Conservation (phyloP, 2,329 filamentous ascomycete species). For the Clathrospora elynae region DNA sequence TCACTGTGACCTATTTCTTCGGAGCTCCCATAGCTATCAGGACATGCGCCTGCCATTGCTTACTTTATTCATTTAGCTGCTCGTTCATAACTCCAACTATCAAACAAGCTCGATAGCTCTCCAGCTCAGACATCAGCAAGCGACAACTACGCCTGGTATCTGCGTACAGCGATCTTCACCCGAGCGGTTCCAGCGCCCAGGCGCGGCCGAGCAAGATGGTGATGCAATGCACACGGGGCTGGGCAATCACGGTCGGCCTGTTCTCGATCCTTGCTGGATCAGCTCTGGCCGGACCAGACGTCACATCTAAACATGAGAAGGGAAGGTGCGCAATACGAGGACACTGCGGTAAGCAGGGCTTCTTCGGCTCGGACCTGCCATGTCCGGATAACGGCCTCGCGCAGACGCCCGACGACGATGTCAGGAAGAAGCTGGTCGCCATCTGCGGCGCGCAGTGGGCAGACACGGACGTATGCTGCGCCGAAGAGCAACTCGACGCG, state of each 20-base stretch:
- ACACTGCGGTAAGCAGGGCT: slow-evolving; percentile 86
- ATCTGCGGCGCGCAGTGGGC: slow-evolving; percentile 90
- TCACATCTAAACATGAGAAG: slow-evolving; percentile 70
- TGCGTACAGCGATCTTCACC: neutral
- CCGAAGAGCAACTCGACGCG: slow-evolving; percentile 76
- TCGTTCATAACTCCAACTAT: too few species aligned
- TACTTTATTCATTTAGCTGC: neutral
- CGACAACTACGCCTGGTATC: neutral
- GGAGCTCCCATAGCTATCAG: too few species aligned
- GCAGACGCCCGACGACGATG: slow-evolving; percentile 70
- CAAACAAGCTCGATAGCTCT: too few species aligned
- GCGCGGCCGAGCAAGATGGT: slow-evolving; percentile 24
- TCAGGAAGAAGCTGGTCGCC: slow-evolving; percentile 77
- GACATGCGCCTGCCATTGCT: neutral
- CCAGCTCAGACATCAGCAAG: neutral
- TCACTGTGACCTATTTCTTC: too few species aligned
- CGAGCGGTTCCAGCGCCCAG: slow-evolving; percentile 12
- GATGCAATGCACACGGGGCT: slow-evolving; percentile 30
- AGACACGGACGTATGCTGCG: slow-evolving; percentile 83
- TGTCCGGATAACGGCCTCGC: slow-evolving; percentile 91
- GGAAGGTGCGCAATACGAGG: slow-evolving; percentile 90
- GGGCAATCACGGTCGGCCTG: slow-evolving; percentile 33
- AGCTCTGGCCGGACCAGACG: slow-evolving; percentile 38
- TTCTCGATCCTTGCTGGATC: slow-evolving; percentile 37
- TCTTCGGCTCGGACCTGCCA: slow-evolving; percentile 87